A percentile compares a stretch with the other conserved stretches of the same genome.
Evolutionary conservation across 495 filamentous ascomycete species (phyloP).

Genomic region (Neurospora tetrasperma): DNA sequence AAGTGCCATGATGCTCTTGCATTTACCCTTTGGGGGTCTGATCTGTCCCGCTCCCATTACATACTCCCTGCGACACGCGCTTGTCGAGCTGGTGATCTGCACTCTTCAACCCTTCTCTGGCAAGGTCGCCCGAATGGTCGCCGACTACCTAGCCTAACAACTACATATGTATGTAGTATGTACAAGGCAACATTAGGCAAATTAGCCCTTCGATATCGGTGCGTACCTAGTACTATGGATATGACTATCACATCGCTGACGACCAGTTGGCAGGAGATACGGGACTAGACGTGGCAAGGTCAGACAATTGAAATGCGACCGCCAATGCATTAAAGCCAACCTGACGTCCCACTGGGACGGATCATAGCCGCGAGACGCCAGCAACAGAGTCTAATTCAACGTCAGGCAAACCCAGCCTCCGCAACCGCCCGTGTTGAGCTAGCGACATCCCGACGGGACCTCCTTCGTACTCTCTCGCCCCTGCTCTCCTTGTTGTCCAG

Average conservation of each 20-base stretch:
- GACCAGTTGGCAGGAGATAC: neutral
- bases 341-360: neutral
- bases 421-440: neutral
- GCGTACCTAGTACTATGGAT: neutral
- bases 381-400: neutral
- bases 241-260: neutral
- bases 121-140: neutral
- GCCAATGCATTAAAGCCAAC: neutral
- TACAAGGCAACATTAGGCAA: neutral
- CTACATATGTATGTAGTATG: too few species aligned
- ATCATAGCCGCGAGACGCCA: neutral
- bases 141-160: neutral
- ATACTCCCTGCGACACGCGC: neutral
- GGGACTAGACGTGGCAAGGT: neutral
- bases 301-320: neutral
- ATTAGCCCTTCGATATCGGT: neutral
- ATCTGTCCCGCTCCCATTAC: neutral
- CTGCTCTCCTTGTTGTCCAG: neutral
- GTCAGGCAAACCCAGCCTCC: neutral
- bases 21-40: neutral
- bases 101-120: neutral
- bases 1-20: neutral
- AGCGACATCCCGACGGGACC: neutral
- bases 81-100: neutral
- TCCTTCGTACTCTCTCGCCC: neutral